Conservation (phyloP, 371 early-diverging fungal species). For the Blastocladiella emersonii region DNA sequence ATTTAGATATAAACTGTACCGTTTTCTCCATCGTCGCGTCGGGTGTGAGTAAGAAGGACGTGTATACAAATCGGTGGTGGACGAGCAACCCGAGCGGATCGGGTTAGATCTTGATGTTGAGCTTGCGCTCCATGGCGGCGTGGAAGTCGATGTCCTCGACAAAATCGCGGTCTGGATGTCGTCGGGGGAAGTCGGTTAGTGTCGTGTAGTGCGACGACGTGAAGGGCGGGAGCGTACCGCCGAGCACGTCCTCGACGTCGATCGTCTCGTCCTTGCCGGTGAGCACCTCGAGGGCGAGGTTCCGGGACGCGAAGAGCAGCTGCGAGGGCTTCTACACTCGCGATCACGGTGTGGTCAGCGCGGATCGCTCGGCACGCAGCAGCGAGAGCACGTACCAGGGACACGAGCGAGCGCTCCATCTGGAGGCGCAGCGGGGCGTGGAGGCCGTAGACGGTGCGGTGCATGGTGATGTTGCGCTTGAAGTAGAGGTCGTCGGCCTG, state of each 20-base stretch:
- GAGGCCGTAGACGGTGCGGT: constrained; percentile 64
- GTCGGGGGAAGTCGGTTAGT: no score
- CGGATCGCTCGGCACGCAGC: no score
- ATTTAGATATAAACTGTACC: no score
- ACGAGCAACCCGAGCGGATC: no score
- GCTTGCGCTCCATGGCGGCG: constrained; percentile 1
- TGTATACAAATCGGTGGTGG: no score
- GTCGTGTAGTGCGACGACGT: neutral
- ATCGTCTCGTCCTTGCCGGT: constrained; percentile 71
- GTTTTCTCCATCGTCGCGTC: no score
- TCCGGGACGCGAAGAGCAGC: constrained; percentile 55
- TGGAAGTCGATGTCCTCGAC: neutral
- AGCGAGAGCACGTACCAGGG: constrained; percentile 34
- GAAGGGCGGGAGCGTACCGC: constrained; percentile 28
- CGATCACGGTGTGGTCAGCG: no score
- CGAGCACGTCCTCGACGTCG: constrained; percentile 80
- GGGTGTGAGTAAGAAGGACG: no score
- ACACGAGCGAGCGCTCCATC: constrained; percentile 68
- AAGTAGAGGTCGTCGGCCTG: constrained; percentile 74
- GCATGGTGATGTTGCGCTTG: constrained; percentile 60
- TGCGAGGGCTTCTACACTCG: constrained; percentile 19
- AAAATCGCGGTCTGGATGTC: neutral
- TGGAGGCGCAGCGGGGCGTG: constrained; percentile 78
- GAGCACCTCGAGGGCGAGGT: constrained; percentile 71
- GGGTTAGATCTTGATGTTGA: neutral